phyloP scores from a whole-genome alignment of 163 green algal genomes.

The Scenedesmus sp. region DNA sequence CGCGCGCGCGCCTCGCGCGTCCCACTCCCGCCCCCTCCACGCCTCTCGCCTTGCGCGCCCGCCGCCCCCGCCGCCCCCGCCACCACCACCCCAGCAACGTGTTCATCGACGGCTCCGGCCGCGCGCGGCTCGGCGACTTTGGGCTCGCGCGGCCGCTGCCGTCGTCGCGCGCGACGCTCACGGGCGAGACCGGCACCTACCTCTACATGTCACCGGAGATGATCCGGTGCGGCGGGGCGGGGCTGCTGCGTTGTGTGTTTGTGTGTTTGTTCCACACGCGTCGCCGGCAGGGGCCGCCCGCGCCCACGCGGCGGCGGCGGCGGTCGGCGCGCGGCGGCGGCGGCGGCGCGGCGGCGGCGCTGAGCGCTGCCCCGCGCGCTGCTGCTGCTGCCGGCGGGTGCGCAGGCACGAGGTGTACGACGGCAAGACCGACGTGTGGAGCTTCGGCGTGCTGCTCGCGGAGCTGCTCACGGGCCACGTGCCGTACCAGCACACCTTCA shows the following conservation, averaged over 20 bases:
- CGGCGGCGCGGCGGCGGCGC: too few species aligned
- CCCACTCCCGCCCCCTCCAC: too few species aligned
- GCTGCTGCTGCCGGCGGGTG: neutral
- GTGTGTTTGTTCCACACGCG: neutral
- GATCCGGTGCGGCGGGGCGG: constrained; percentile 50
- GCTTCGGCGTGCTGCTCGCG: constrained; percentile 83
- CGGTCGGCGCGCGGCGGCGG: too few species aligned
- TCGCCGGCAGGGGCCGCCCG: too few species aligned
- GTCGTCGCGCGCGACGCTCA: constrained; percentile 57
- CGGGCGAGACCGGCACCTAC: constrained; percentile 90
- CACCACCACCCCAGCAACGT: constrained; percentile 91
- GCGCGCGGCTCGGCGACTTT: constrained; percentile 83
- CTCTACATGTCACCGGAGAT: constrained; percentile 92
- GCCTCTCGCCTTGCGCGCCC: too few species aligned
- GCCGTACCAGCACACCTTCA: constrained; percentile 77
- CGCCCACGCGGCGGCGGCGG: too few species aligned
- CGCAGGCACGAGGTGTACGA: constrained; percentile 84
- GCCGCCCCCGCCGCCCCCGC: too few species aligned
- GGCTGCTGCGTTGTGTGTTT: neutral
- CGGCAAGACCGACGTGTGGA: constrained; percentile 86
- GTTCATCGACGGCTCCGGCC: constrained; percentile 67
- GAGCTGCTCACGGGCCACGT: constrained; percentile 74
- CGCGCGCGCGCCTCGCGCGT: too few species aligned
- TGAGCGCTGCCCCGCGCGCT: neutral
- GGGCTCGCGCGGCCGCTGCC: constrained; percentile 62